Evolutionary conservation across 148 eudicot species (phyloP).

Genomic region (Camellia lanceoleosa): DNA sequence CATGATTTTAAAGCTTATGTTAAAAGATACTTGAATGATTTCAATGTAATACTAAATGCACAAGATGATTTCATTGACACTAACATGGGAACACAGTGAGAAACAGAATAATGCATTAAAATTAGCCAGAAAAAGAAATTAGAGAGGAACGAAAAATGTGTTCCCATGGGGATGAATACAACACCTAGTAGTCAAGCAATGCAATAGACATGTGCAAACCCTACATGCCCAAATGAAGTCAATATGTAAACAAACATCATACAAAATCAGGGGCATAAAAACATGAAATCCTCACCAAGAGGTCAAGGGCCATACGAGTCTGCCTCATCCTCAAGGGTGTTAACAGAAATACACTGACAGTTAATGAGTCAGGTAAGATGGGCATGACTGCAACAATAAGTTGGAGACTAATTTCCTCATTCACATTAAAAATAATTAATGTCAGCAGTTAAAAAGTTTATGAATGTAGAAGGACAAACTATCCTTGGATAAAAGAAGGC

Average conservation of each 20-base stretch:
- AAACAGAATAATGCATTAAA: not conserved
- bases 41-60: not conserved
- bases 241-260: not conserved
- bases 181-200: too few relatives aligned
- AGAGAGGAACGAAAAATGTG: too few relatives aligned
- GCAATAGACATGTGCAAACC: too few relatives aligned
- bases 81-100: not conserved
- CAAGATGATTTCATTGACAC: conserved; percentile 1
- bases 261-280: not conserved
- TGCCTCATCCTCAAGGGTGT: conserved; percentile 4
- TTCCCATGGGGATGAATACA: too few relatives aligned
- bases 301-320: not conserved
- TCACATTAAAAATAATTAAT: too few relatives aligned
- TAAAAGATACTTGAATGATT: not conserved
- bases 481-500: too few relatives aligned
- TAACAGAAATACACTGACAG: not conserved
- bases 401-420: too few relatives aligned
- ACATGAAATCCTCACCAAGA: not conserved
- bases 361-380: not conserved
- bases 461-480: too few relatives aligned
- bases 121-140: too few relatives aligned
- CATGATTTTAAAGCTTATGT: not conserved
- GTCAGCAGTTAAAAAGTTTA: too few relatives aligned
- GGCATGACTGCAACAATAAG: too few relatives aligned
- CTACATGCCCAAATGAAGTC: not conserved